Base-by-base conservation (phyloP, 768 basidiomycete species). In the Podaxis mareebaensis region DNA sequence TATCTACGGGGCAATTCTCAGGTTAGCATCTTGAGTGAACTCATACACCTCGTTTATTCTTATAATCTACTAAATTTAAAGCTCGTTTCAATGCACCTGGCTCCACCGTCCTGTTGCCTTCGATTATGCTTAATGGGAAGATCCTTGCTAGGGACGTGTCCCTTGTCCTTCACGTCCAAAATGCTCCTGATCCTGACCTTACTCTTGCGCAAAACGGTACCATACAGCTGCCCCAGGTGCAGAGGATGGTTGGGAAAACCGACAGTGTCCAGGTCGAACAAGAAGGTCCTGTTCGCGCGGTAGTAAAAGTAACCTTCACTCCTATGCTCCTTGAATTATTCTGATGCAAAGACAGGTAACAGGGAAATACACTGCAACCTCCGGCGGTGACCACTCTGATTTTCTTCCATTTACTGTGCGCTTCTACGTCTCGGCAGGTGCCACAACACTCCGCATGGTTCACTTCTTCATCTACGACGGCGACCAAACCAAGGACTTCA, bases 391-490 rank as follows among this genome's bases (percentile, higher is more conserved):
- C 26, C 75, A 76, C 57, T 68, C 68, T 3, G 74, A 73, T 46
- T 77, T 77, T 53, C 67, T 78, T 11, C 76, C 77, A 0, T 78
- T 75, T 64, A 78, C 69, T 10, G 64, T 75, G 22, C 73, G 77
- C 4, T 76, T 78, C 49, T 78, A 78, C 53, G 68, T 77, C 20
- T 67, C 74, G 1, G 74, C 77, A 2, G 75, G 76, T 3, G 67
- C 75, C 3, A 76, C 76, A 0, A 58, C 74, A 4, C 36, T 77
- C 4, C 66, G 76, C 28, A 70, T 75, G 48, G 74, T 73, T 11
- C 76, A 78, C 63, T 78, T 78, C 68, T 78, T 78, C 64, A 74
- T 77, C 4, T 78, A 70, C 58, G 76, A 78, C 48, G 76, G 72
- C 3, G 76, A 78, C 54, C 76, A 78, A 66, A 71, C 64, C 40